Evolutionary conservation across 306 rosid genomes (phyloP).

Genomic region (Psophocarpus tetragonolobus): DNA sequence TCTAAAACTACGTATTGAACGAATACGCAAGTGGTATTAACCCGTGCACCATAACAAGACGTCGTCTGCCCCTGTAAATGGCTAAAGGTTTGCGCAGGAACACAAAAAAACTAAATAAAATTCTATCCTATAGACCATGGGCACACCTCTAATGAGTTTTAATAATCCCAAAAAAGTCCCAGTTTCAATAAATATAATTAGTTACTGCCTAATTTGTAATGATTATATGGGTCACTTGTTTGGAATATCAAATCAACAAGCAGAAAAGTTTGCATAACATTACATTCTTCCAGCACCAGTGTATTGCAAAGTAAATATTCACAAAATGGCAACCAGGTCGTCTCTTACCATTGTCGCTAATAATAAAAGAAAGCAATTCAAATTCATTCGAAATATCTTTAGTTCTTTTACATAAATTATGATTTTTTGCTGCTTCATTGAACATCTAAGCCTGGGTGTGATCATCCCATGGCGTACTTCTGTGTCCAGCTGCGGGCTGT

Average conservation of each 20-base stretch:
- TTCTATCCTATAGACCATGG: not conserved
- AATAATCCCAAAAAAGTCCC: not conserved
- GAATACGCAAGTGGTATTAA: not conserved
- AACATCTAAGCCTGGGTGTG: conserved; percentile 16
- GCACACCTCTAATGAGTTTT: not conserved
- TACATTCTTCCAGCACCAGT: conserved; percentile 45
- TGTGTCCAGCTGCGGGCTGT: conserved; percentile 97
- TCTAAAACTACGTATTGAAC: not conserved
- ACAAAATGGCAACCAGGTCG: conserved; percentile 51
- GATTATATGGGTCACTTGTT: not conserved
- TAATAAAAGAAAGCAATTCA: conserved; percentile 37
- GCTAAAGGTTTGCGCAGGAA: not conserved
- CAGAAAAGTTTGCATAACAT: conserved; percentile 48
- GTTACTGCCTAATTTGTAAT: not conserved
- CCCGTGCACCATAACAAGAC: not conserved
- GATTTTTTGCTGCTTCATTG: conserved; percentile 33
- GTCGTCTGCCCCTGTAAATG: not conserved
- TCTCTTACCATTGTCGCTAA: conserved; percentile 48
- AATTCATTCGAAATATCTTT: conserved; percentile 44
- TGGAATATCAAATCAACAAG: conserved; percentile 30
- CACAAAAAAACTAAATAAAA: not conserved
- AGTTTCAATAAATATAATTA: not conserved
- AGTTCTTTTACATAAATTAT: conserved; percentile 45
- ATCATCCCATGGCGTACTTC: conserved; percentile 84
- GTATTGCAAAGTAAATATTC: conserved; percentile 58